Base-by-base conservation (phyloP, 2,329 filamentous ascomycete genomes). In the Venturia oleaginea region DNA sequence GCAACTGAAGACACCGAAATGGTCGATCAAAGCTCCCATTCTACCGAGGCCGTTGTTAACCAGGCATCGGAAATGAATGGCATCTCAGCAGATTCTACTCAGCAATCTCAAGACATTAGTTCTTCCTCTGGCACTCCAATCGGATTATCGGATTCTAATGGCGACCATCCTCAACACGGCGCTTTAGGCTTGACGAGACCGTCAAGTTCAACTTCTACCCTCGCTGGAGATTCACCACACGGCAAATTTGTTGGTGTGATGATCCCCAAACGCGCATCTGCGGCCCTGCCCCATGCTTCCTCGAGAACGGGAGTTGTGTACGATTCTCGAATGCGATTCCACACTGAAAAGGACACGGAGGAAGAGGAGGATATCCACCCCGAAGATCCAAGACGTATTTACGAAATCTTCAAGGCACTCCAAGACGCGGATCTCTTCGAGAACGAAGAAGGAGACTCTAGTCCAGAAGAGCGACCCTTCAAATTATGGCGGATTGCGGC, bases 241-340 rank as follows among this genome's bases (percentile, higher is more conserved):
- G 11, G 48, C n/a, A 59, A 38, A 19, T 30, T 64, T 30, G n/a
- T 57, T n/a, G 55, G 57, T 19, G 64, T 66, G 30, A 32, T 62
- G 11, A 61, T 67, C 3, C 46, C 55, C 19, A 46, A 40, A 34
- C 61, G 65, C 34, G 37, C 63, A 32, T 30, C 59, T 30, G 19
- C 27, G n/a, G 63, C 67, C 2, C 68, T 77, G 13, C 75, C 76
- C 1, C 76, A 78, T 65, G 69, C 72, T 3, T 74, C 73, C 0
- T 69, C 69, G 3, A 72, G 72, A 66, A 80, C 79, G 10, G 80
- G 80, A 0, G 71, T 82, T 2, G 78, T 82, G 68, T 99, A 97
- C 73, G 94, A 99, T 77, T 87, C 91, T 65, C 86, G 93, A 38
- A 99, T 99, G 94, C 91, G 94, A 66, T 89, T 95, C 66, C 94